These are phyloP conservation scores for Orbilia brochopaga DNA, from an alignment of 2,329 filamentous ascomycete genomes.

Conservation along the genomic window DNA sequence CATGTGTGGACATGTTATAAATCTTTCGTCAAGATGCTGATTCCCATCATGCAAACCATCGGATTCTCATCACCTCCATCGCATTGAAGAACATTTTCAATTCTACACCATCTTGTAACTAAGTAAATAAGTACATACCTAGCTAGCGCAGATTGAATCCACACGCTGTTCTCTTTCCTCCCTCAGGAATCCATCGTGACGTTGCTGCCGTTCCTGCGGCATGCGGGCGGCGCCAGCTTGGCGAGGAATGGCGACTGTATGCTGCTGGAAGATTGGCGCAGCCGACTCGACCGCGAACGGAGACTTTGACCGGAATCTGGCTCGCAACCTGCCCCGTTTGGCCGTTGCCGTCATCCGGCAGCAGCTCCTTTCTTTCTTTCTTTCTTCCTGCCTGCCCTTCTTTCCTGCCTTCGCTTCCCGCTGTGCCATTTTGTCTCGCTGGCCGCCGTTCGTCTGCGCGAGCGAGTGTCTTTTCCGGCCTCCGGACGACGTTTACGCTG, in stretches of 20 bases:
- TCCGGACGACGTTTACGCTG: slow-evolving; percentile 1
- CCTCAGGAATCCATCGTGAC: not conserved
- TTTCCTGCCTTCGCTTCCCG: not conserved
- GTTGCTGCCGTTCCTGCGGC: not conserved
- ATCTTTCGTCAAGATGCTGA: not conserved
- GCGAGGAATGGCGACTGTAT: not conserved
- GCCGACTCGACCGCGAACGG: not conserved
- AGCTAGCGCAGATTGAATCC: no score
- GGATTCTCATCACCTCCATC: no score
- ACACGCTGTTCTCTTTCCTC: no score
- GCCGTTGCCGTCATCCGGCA: not conserved
- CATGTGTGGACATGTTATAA: no score
- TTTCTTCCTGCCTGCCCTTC: not conserved
- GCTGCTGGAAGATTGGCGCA: not conserved
- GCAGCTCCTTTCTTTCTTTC: not conserved
- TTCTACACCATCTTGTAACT: no score
- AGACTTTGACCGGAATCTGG: no score
- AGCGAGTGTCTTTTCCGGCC: slow-evolving; percentile 2
- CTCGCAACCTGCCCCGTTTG: not conserved
- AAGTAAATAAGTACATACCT: no score
- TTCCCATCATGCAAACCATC: not conserved
- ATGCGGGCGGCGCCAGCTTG: not conserved
- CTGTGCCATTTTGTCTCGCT: slow-evolving; percentile 1
- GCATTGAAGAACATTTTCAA: no score
- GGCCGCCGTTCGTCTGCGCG: not conserved